phyloP scores from a whole-genome alignment of 2,329 filamentous ascomycete species.

The Arthroderma uncinatum region DNA sequence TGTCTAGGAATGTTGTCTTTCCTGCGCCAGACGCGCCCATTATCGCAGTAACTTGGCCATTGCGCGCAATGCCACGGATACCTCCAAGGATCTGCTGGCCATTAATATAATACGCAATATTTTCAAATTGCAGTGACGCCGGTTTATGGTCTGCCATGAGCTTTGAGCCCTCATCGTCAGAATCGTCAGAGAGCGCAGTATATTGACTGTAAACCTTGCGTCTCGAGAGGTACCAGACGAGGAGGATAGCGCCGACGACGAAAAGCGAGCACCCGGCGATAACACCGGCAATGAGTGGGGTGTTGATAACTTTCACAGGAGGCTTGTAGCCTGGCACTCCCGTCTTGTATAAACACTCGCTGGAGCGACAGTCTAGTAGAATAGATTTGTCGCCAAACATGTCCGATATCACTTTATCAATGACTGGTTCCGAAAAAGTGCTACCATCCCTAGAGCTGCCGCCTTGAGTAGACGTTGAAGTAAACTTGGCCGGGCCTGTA shows the following conservation, averaged over 20 bases:
- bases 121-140: slow-evolving; percentile 75
- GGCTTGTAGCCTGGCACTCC: slow-evolving; percentile 83
- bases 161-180: slow-evolving; percentile 74
- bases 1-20: slow-evolving; percentile 94
- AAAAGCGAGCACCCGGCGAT: slow-evolving; percentile 81
- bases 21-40: slow-evolving; percentile 97
- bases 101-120: slow-evolving; percentile 76
- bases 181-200: slow-evolving; percentile 71
- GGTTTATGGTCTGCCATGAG: slow-evolving; percentile 88
- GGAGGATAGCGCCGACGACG: slow-evolving; percentile 71
- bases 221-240: slow-evolving; percentile 79
- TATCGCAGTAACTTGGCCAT: slow-evolving; percentile 91
- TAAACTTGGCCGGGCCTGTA: slow-evolving; percentile 76
- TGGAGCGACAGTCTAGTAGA: slow-evolving; percentile 65
- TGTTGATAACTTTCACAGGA: slow-evolving; percentile 91
- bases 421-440: slow-evolving; percentile 77
- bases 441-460: slow-evolving; percentile 58
- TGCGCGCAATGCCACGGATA: slow-evolving; percentile 77
- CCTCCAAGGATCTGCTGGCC: slow-evolving; percentile 73
- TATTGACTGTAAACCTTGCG: slow-evolving; percentile 51
- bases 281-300: slow-evolving; percentile 83
- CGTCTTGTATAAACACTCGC: slow-evolving; percentile 87
- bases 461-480: slow-evolving; percentile 48
- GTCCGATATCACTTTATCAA: slow-evolving; percentile 78
- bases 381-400: slow-evolving; percentile 93